Conservation (phyloP, 441 rosid species). For the Sinapis alba region DNA sequence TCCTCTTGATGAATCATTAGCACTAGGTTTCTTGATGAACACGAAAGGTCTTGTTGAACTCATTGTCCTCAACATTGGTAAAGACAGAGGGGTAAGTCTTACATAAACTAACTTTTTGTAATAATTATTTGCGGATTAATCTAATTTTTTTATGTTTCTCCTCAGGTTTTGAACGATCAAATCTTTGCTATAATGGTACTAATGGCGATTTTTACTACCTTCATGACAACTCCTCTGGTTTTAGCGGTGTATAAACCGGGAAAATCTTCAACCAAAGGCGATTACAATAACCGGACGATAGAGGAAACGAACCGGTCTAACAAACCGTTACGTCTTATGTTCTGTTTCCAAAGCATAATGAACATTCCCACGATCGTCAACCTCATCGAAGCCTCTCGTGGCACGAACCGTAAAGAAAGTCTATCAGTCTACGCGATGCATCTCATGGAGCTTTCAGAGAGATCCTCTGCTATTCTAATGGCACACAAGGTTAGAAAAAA, state of each 20-base stretch:
- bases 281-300: constrained; percentile 51
- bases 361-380: constrained; percentile 66
- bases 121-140: background rate
- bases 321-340: constrained; percentile 53
- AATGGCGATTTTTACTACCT: constrained; percentile 62
- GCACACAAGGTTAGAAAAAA: constrained; percentile 57
- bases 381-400: constrained; percentile 80
- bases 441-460: constrained; percentile 75
- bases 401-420: constrained; percentile 56
- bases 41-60: constrained; percentile 68
- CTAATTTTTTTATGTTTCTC: background rate
- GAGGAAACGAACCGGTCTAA: constrained; percentile 49
- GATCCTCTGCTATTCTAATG: constrained; percentile 58
- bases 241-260: constrained; percentile 59
- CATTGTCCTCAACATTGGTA: constrained; percentile 63
- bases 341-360: constrained; percentile 58
- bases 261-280: constrained; percentile 32
- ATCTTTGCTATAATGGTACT: constrained; percentile 62
- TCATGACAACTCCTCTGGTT: constrained; percentile 59
- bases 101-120: background rate
- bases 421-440: constrained; percentile 76
- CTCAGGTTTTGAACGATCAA: constrained; percentile 58
- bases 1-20: constrained; percentile 47
- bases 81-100: constrained; percentile 58
- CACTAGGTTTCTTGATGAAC: constrained; percentile 64